These are phyloP conservation scores for Pythium oligandrum DNA, from an alignment of 352 stramenopile species.

Conservation along the genomic window DNA sequence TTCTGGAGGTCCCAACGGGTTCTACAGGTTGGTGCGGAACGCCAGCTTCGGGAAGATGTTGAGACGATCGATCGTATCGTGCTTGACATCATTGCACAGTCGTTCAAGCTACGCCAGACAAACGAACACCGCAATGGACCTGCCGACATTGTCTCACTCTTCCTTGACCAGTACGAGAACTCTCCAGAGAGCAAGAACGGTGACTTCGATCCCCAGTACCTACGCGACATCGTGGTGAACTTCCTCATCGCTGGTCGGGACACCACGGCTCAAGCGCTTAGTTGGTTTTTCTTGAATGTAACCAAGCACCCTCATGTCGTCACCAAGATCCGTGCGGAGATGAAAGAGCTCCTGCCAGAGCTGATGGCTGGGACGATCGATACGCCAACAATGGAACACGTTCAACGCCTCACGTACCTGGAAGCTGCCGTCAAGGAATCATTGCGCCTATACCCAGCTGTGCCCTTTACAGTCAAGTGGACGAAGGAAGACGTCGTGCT, in stretches of 20 bases:
- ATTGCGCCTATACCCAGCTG: slow-evolving; percentile 46
- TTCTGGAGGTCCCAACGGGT: slow-evolving; percentile 35
- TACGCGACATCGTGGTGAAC: slow-evolving; percentile 74
- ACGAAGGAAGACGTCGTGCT: slow-evolving; percentile 38
- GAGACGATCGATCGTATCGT: slow-evolving; percentile 36
- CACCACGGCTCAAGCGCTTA: slow-evolving; percentile 66
- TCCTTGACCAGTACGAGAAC: slow-evolving; percentile 23
- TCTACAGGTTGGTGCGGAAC: slow-evolving; percentile 25
- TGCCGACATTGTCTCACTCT: slow-evolving; percentile 28
- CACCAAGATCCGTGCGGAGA: slow-evolving; percentile 38
- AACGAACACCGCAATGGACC: no score
- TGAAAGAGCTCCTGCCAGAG: slow-evolving; percentile 22
- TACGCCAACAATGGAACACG: slow-evolving; percentile 27
- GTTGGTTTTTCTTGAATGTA: slow-evolving; percentile 71
- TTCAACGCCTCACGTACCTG: slow-evolving; percentile 32
- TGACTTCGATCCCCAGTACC: slow-evolving; percentile 29
- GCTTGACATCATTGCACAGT: slow-evolving; percentile 32
- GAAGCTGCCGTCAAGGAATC: slow-evolving; percentile 49
- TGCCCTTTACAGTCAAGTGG: slow-evolving; percentile 35
- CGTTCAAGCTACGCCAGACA: slow-evolving; percentile 4
- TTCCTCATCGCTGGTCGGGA: slow-evolving; percentile 79
- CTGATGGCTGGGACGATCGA: neutral
- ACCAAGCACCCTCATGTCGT: slow-evolving; percentile 40
- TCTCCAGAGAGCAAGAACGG: slow-evolving; percentile 2
- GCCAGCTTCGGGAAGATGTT: slow-evolving; percentile 24